These are phyloP conservation scores for Solanum microdontum DNA, from an alignment of 257 asterid species.

Conservation along the genomic window DNA sequence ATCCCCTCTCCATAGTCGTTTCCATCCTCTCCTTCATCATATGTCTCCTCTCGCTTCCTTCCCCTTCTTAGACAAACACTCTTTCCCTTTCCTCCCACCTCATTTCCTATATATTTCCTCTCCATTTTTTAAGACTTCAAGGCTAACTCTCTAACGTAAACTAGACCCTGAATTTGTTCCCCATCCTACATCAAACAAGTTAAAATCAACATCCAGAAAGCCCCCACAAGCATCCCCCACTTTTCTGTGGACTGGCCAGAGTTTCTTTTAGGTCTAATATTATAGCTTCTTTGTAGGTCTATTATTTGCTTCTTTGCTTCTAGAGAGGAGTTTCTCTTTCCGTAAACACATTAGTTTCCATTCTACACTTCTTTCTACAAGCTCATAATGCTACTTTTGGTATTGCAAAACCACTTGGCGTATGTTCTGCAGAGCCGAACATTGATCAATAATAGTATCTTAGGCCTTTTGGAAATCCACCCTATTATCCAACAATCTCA, in stretches of 20 bases:
- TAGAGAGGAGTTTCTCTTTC: neutral
- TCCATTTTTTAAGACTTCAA: neutral
- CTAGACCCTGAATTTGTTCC: neutral
- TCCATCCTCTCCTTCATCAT: neutral
- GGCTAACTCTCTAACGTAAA: neutral
- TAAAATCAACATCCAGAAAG: neutral
- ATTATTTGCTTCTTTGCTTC: neutral
- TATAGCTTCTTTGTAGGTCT: neutral
- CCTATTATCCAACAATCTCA: slow-evolving; percentile 85
- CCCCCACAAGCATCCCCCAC: neutral
- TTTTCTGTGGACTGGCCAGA: neutral
- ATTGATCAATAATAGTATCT: slow-evolving; percentile 76
- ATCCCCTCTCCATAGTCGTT: neutral
- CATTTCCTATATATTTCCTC: neutral
- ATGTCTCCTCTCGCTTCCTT: neutral
- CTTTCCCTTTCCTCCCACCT: neutral
- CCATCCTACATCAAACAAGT: neutral
- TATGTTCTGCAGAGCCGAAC: slow-evolving; percentile 84
- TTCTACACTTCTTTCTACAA: slow-evolving; percentile 81
- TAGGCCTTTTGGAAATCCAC: slow-evolving; percentile 88
- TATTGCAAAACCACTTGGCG: slow-evolving; percentile 91
- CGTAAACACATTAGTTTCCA: neutral
- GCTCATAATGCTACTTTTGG: slow-evolving; percentile 82
- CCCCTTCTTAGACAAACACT: neutral
- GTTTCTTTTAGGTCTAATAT: neutral